A percentile compares a stretch with the other conserved stretches of the same genome.
phyloP scores from a whole-genome alignment of 768 basidiomycete species.

The Megacollybia marginata region DNA sequence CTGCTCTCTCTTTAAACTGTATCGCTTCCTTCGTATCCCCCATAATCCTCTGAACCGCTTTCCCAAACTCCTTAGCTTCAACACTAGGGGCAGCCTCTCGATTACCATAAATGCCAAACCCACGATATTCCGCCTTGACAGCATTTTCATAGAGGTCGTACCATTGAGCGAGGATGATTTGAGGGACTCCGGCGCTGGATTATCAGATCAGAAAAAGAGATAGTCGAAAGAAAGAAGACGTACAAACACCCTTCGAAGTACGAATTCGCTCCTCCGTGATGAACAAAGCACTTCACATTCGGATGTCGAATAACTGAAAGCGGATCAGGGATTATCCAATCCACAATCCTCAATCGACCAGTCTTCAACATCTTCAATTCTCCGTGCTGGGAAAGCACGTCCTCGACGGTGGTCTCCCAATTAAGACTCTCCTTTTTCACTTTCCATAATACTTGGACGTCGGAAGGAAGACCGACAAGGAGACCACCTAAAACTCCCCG shows the following conservation, averaged over 20 bases:
- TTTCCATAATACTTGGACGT: not conserved
- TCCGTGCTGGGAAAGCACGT: not conserved
- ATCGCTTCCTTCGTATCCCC: conserved; percentile 1
- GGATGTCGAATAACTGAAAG: conserved; percentile 1
- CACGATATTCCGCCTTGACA: conserved; percentile 12
- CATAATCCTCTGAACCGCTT: conserved; percentile 9
- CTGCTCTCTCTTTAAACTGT: not conserved
- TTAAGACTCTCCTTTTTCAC: conserved; percentile 1
- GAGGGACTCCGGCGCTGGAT: conserved; percentile 11
- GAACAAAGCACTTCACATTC: conserved; percentile 3
- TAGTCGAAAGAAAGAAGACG: not conserved
- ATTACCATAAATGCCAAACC: conserved; percentile 16
- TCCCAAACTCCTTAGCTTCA: conserved; percentile 10
- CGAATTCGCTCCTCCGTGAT: conserved; percentile 7
- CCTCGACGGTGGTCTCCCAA: not conserved
- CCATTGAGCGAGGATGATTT: conserved; percentile 15
- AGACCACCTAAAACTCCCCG: conserved; percentile 3
- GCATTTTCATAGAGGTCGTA: conserved; percentile 16
- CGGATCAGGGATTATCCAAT: conserved; percentile 3
- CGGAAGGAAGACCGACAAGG: not conserved
- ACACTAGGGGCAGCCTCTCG: conserved; percentile 8
- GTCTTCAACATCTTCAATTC: not conserved
- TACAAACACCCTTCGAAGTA: conserved; percentile 5
- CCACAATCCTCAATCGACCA: not conserved
- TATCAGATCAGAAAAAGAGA: not conserved